phyloP scores from a whole-genome alignment of 805 yeast species.

The Isabelozyma rhagii region DNA sequence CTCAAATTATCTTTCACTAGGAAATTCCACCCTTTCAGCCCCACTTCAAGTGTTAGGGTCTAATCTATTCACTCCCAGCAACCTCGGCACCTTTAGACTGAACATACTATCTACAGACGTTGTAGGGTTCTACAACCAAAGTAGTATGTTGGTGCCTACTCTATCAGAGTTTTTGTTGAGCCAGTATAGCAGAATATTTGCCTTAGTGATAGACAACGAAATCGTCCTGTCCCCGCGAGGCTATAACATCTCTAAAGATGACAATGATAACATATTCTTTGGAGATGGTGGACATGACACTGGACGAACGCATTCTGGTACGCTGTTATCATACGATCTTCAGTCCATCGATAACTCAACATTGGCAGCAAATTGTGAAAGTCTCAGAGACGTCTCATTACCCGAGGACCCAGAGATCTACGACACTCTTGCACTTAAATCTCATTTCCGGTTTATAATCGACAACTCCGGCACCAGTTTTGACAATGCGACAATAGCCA shows the following conservation, averaged over 20 bases:
- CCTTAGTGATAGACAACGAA: constrained; percentile 20
- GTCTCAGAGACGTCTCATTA: not conserved
- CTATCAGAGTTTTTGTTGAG: constrained; percentile 20
- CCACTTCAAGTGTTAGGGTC: constrained; percentile 14
- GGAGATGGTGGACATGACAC: not conserved
- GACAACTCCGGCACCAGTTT: constrained; percentile 39
- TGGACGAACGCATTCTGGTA: not conserved
- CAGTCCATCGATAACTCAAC: not conserved
- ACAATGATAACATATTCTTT: constrained; percentile 15
- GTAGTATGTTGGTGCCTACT: constrained; percentile 22
- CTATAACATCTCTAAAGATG: constrained; percentile 21
- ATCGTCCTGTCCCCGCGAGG: constrained; percentile 10
- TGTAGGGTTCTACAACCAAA: constrained; percentile 17
- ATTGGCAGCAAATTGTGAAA: not conserved
- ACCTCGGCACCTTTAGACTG: constrained; percentile 10
- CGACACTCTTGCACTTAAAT: constrained; percentile 9
- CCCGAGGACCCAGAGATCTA: constrained; percentile 1
- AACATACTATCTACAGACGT: not conserved
- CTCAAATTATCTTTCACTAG: constrained; percentile 10
- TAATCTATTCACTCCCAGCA: constrained; percentile 25
- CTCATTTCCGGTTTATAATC: constrained; percentile 24
- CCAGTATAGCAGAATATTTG: constrained; percentile 25
- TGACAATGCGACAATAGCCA: constrained; percentile 30
- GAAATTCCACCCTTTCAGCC: constrained; percentile 28
- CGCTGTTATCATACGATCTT: not conserved